phyloP scores from a whole-genome alignment of 495 filamentous ascomycete species.

The Sabuloglossum arenarium region DNA sequence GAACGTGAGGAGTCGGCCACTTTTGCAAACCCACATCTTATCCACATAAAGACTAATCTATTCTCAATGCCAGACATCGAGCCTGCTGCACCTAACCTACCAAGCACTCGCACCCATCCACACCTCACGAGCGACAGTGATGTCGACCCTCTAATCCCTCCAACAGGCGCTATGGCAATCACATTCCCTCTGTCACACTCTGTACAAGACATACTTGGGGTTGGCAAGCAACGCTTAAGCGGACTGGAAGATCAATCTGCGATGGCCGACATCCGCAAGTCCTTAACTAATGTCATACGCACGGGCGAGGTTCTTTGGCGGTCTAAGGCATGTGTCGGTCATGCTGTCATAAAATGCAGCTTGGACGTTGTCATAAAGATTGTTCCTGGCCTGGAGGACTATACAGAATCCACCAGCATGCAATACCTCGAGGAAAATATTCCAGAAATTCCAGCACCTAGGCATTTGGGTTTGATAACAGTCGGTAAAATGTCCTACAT shows the following conservation, averaged over 20 bases:
- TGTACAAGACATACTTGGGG: not conserved
- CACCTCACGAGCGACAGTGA: not conserved
- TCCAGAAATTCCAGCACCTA: constrained; percentile 16
- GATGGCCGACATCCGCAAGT: not conserved
- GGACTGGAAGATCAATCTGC: not conserved
- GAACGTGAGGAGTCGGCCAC: too few species aligned
- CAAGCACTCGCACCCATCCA: not conserved
- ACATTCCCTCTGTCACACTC: too few species aligned
- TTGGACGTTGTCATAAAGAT: constrained; percentile 17
- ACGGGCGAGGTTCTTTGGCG: not conserved
- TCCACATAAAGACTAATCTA: too few species aligned
- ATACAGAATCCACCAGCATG: constrained; percentile 17
- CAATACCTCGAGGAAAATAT: constrained; percentile 16
- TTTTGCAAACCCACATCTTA: too few species aligned
- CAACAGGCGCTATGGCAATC: not conserved
- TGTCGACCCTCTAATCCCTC: not conserved
- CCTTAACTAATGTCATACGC: not conserved
- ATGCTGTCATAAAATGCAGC: constrained; percentile 9
- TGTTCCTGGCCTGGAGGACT: constrained; percentile 10
- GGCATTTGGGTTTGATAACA: constrained; percentile 15
- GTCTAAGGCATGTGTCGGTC: not conserved
- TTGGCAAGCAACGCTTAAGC: not conserved
- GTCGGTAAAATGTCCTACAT: constrained; percentile 13
- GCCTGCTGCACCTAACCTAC: too few species aligned
- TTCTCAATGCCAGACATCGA: too few species aligned